Percentiles rank a stretch among this genome's conserved stretches.
phyloP scores from a whole-genome alignment of 2,329 filamentous ascomycete species.

The Helotiales sp. region DNA sequence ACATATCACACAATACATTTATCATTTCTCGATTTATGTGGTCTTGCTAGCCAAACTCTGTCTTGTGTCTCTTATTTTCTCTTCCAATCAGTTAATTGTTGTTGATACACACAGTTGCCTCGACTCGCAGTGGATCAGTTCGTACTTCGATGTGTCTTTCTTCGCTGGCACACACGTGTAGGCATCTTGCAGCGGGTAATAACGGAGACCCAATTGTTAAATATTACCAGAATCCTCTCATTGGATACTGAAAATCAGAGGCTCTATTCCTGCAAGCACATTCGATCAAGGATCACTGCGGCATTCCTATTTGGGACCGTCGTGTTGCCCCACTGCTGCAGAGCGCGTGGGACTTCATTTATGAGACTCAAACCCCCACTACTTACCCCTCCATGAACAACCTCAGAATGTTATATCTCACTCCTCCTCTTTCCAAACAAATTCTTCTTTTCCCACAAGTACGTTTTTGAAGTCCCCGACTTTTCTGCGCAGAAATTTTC shows the following conservation, averaged over 20 bases:
- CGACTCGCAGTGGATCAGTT: neutral
- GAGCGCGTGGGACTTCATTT: neutral
- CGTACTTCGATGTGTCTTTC: neutral
- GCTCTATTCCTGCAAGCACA: neutral
- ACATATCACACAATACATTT: neutral
- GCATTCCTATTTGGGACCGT: constrained; percentile 2
- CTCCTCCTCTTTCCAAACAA: neutral
- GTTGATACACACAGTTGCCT: neutral
- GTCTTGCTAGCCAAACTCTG: neutral
- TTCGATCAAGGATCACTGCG: constrained; percentile 2
- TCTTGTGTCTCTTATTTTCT: neutral
- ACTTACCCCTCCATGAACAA: neutral
- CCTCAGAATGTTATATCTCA: neutral
- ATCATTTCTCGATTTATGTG: constrained; percentile 1
- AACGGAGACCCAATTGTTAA: neutral
- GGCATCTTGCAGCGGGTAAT: constrained; percentile 3
- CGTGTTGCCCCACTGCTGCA: neutral
- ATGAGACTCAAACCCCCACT: neutral
- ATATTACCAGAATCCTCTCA: neutral
- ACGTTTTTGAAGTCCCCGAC: neutral
- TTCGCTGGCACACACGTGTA: constrained; percentile 5
- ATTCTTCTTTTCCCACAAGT: neutral
- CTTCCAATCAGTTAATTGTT: neutral
- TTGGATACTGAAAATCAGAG: neutral
- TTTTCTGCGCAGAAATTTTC: constrained; percentile 4